These are phyloP conservation scores for Auxenochlorella protothecoides DNA, from an alignment of 139 green algal species.

Conservation along the genomic window DNA sequence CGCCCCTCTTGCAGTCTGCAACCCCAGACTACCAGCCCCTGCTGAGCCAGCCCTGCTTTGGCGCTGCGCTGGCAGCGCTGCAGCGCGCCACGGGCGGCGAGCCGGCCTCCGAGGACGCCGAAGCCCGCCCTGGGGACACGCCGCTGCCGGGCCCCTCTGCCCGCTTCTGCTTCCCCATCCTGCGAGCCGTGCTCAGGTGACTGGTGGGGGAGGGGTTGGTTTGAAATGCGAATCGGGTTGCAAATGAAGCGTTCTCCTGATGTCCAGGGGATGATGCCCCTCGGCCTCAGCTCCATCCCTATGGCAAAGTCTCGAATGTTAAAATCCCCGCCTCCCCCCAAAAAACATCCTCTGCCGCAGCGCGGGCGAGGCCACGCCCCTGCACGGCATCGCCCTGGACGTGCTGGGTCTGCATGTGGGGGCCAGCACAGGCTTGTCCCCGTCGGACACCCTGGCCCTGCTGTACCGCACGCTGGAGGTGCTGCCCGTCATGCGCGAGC, in stretches of 20 bases:
- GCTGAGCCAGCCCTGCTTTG: slow-evolving; percentile 16
- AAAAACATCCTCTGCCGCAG: slow-evolving; percentile 30
- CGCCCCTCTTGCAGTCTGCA: slow-evolving; percentile 1
- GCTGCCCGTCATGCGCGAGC: slow-evolving; percentile 51
- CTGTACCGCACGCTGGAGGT: slow-evolving; percentile 66
- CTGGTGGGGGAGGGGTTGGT: no score
- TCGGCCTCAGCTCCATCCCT: no score
- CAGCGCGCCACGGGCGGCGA: slow-evolving; percentile 9
- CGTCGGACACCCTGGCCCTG: slow-evolving; percentile 39
- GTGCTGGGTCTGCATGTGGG: slow-evolving; percentile 50
- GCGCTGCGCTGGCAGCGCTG: slow-evolving; percentile 37
- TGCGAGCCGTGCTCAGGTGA: slow-evolving; percentile 30
- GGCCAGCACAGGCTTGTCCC: slow-evolving; percentile 30
- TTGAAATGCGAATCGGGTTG: no score
- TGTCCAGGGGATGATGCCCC: no score
- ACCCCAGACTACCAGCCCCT: slow-evolving; percentile 27
- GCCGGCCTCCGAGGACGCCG: background rate
- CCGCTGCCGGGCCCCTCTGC: slow-evolving; percentile 49
- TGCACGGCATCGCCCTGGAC: slow-evolving; percentile 63
- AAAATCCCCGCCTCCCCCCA: no score
- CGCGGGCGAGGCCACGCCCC: slow-evolving; percentile 41
- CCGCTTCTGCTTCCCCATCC: slow-evolving; percentile 64
- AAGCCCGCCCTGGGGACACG: background rate
- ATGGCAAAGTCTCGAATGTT: no score
- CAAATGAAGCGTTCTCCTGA: no score